These are phyloP conservation scores for Chenopodium album DNA, from an alignment of 148 eudicot species.

Conservation along the genomic window DNA sequence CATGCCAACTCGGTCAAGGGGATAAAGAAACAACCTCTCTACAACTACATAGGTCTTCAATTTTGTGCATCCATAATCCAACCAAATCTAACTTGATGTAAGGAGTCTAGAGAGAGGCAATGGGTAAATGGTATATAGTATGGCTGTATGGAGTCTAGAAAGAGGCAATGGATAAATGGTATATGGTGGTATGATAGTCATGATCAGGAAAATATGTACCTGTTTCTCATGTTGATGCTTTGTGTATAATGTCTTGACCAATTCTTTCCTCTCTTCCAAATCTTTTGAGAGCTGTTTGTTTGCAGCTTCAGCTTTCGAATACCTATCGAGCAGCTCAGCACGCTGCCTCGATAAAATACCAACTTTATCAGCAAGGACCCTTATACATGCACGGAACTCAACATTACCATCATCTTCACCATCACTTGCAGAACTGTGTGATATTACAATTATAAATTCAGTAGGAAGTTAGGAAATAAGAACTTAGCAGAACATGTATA, in stretches of 20 bases:
- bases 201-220: constrained; percentile 34
- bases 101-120: not conserved
- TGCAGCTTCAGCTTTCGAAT: constrained; percentile 61
- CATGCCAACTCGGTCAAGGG: not conserved
- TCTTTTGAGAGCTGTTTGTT: constrained; percentile 63
- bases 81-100: not conserved
- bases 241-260: constrained; percentile 65
- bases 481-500: not conserved
- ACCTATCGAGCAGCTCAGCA: constrained; percentile 77
- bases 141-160: not conserved
- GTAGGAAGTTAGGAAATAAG: not conserved
- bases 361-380: constrained; percentile 81
- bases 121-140: not conserved
- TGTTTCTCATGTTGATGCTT: constrained; percentile 94
- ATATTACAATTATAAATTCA: not conserved
- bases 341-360: constrained; percentile 72
- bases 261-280: constrained; percentile 78
- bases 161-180: not conserved
- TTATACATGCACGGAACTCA: constrained; percentile 71
- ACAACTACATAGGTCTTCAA: not conserved
- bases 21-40: not conserved
- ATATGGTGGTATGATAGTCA: not conserved
- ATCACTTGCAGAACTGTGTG: constrained; percentile 64
- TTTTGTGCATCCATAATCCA: not conserved
- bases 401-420: constrained; percentile 61